A percentile compares a stretch with the other conserved stretches of the same genome.
Conservation (phyloP, 2,329 filamentous ascomycete species). For the Trichophyton equinum region DNA sequence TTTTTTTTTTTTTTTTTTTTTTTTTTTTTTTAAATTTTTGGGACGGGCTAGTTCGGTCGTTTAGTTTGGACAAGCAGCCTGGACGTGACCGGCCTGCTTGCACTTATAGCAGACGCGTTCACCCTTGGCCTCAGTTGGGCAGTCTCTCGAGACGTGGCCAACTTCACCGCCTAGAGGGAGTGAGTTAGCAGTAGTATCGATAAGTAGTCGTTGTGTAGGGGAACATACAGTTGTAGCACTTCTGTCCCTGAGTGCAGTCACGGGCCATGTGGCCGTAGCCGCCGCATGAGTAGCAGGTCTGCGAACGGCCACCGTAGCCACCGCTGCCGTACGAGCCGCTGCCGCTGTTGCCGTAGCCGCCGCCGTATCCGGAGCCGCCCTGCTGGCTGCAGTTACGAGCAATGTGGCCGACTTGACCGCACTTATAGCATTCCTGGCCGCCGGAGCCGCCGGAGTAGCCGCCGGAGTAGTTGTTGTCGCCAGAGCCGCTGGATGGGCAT, state of each 20-base stretch:
- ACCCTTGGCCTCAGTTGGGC: slow-evolving; percentile 75
- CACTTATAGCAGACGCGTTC: slow-evolving; percentile 99
- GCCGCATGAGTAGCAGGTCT: slow-evolving; percentile 97
- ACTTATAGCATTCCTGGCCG: slow-evolving; percentile 86
- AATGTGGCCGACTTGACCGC: slow-evolving; percentile 91
- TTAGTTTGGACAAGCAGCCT: slow-evolving; percentile 84
- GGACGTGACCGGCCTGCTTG: slow-evolving; percentile 76
- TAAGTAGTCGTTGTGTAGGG: background rate
- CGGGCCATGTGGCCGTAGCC: slow-evolving; percentile 94
- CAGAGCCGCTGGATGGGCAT: slow-evolving; percentile 36
- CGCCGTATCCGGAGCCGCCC: slow-evolving; percentile 38
- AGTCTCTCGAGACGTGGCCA: slow-evolving; percentile 90
- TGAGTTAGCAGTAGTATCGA: background rate
- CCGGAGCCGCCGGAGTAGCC: slow-evolving; percentile 30
- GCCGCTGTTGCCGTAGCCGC: slow-evolving; percentile 34
- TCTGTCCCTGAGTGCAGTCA: slow-evolving; percentile 97
- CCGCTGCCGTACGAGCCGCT: slow-evolving; percentile 28
- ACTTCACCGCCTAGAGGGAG: slow-evolving; percentile 54
- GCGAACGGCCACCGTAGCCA: slow-evolving; percentile 45
- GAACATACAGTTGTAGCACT: slow-evolving; percentile 92
- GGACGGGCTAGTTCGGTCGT: slow-evolving; percentile 3
- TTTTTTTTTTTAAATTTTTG: background rate
- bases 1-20: background rate
- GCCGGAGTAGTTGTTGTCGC: slow-evolving; percentile 31
- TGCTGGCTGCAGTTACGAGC: slow-evolving; percentile 53